A percentile compares a stretch with the other conserved stretches of the same genome.
phyloP scores from a whole-genome alignment of 1,284 basidiomycete species.

The Ustilago shanxiensis region DNA sequence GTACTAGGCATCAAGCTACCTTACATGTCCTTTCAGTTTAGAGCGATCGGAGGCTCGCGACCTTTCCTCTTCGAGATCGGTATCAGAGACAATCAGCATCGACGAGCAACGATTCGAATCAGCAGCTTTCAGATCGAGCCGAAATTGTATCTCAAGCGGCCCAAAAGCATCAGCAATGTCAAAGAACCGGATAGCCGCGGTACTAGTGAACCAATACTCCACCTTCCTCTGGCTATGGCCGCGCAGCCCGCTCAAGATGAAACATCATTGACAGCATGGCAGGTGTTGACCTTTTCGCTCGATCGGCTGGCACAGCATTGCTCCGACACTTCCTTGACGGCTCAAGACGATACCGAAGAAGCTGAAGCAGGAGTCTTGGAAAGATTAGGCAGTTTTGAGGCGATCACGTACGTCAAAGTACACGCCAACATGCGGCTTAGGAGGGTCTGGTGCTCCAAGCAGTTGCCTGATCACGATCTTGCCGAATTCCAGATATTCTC shows the following conservation, averaged over 20 bases:
- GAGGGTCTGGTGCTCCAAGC: slow-evolving; percentile 32
- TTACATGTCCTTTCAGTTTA: slow-evolving; percentile 82
- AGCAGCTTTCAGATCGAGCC: slow-evolving; percentile 83
- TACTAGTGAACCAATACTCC: neutral
- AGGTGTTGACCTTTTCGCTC: slow-evolving; percentile 32
- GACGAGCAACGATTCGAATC: slow-evolving; percentile 77
- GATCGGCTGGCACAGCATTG: slow-evolving; percentile 11
- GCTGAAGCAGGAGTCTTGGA: neutral
- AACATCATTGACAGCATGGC: slow-evolving; percentile 31
- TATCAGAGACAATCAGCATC: slow-evolving; percentile 77
- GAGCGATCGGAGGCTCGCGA: slow-evolving; percentile 74
- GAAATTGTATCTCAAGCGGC: slow-evolving; percentile 14
- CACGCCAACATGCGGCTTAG: slow-evolving; percentile 35
- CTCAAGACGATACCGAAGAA: neutral
- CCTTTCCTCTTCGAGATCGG: slow-evolving; percentile 84
- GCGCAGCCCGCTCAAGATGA: slow-evolving; percentile 9
- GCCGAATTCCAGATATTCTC: slow-evolving; percentile 37
- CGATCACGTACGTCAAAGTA: slow-evolving; percentile 22
- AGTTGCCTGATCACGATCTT: slow-evolving; percentile 34
- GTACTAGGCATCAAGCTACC: slow-evolving; percentile 78
- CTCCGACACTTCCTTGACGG: slow-evolving; percentile 9
- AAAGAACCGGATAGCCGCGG: neutral
- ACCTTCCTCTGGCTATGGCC: slow-evolving; percentile 23
- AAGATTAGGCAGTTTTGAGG: slow-evolving; percentile 22
- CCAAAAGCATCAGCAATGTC: neutral